A percentile compares a stretch with the other conserved stretches of the same genome.
phyloP scores from a whole-genome alignment of 2,329 filamentous ascomycete genomes.

The Botrytis tulipae region DNA sequence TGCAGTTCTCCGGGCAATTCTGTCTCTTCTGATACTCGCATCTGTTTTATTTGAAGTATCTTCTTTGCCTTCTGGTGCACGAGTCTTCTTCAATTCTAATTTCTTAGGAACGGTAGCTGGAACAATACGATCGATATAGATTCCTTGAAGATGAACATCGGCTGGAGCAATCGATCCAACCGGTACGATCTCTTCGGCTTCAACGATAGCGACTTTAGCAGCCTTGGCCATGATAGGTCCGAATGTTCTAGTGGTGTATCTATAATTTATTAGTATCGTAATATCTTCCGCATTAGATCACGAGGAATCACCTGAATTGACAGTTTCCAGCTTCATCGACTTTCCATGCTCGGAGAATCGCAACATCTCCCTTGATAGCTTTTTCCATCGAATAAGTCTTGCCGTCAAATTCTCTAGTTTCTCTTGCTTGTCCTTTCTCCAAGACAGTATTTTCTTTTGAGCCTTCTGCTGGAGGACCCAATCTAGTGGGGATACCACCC shows the following conservation, averaged over 20 bases:
- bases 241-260: constrained; percentile 71
- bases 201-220: constrained; percentile 72
- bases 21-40: constrained; percentile 57
- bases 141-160: constrained; percentile 73
- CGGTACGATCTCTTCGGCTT: constrained; percentile 79
- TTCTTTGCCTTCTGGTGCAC: constrained; percentile 66
- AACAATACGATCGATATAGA: constrained; percentile 78
- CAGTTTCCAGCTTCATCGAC: constrained; percentile 76
- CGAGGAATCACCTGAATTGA: constrained; percentile 20
- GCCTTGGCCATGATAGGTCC: constrained; percentile 78
- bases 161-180: constrained; percentile 69
- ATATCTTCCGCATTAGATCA: constrained; percentile 31
- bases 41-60: constrained; percentile 61
- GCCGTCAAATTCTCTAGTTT: constrained; percentile 70
- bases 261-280: background rate
- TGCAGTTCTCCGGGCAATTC: constrained; percentile 74
- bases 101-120: constrained; percentile 68
- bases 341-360: constrained; percentile 74
- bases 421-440: constrained; percentile 62
- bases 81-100: constrained; percentile 63
- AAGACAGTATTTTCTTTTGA: constrained; percentile 44
- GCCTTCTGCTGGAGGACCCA: constrained; percentile 51
- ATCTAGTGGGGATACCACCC: constrained; percentile 64
- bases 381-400: constrained; percentile 75
- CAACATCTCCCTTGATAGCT: constrained; percentile 71